A percentile compares a stretch with the other conserved stretches of the same genome.
phyloP scores from a whole-genome alignment of 1,284 basidiomycete genomes.

The Puccinia coronata region DNA sequence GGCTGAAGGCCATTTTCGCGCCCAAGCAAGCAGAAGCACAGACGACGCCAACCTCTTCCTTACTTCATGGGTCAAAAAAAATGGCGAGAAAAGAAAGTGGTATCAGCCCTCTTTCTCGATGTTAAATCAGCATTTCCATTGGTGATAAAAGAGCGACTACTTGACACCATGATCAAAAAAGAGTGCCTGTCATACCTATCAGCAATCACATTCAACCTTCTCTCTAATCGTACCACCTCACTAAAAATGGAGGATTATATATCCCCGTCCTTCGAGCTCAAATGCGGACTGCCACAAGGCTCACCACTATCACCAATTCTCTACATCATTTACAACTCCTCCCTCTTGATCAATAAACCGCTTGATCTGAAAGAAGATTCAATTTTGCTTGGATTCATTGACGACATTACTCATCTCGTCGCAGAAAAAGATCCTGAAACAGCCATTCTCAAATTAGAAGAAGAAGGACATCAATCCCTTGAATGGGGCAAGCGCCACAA shows the following conservation, averaged over 20 bases:
- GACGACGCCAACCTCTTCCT: slow-evolving; percentile 4
- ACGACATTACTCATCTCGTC: slow-evolving; percentile 9
- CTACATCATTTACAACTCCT: slow-evolving; percentile 37
- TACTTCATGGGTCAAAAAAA: slow-evolving; percentile 11
- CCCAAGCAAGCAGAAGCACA: neutral
- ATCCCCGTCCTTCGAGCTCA: slow-evolving; percentile 1
- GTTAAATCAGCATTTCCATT: slow-evolving; percentile 31
- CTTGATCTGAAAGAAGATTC: neutral
- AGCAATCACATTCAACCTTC: neutral
- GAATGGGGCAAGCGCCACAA: neutral
- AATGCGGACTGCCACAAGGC: slow-evolving; percentile 37
- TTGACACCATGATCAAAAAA: neutral
- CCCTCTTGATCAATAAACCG: neutral
- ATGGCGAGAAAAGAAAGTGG: slow-evolving; percentile 31
- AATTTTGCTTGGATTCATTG: slow-evolving; percentile 19
- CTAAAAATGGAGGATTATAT: slow-evolving; percentile 8
- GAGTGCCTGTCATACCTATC: neutral
- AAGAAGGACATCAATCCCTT: neutral
- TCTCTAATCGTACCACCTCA: neutral
- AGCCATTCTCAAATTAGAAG: neutral
- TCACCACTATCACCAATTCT: slow-evolving; percentile 27
- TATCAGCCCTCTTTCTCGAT: slow-evolving; percentile 30
- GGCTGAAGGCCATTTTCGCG: slow-evolving; percentile 19
- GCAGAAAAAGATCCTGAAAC: neutral
- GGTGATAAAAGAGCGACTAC: neutral